Base-by-base conservation (phyloP, 1,139 yeast genomes). In the Yamadazyma triangularis region DNA sequence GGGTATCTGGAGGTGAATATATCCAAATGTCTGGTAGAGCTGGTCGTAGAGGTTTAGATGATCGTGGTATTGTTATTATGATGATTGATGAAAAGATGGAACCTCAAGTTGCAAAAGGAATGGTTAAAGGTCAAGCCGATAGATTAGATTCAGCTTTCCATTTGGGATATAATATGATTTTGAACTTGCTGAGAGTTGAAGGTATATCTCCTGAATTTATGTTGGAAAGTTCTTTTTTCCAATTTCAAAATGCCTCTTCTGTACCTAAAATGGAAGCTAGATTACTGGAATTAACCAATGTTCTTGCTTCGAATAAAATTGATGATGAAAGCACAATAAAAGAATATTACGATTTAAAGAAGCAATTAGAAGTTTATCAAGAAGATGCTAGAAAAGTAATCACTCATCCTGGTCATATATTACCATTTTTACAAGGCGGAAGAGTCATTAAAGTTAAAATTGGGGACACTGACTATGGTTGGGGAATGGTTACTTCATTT, bases 21-120 rank as follows among this genome's bases (percentile, higher is more conserved):
- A 93, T 91, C 48, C 99, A 93, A 64, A 91, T 91, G 99, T 86
- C 96, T 25, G 99, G 99, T 41, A 81, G 99, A 64, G 99, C 99
- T 12, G 99, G 99, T 50, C 89, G 99, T 71, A 85, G 99, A 73
- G 98, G 99, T 50, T 73, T 93, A 44, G 99, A 93, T 71, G 96
- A 91, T 54, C 81, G 97, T 53, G 99, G 99, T 63, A 89, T 91
- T 56, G 98, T 93, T 33, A 91, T 93, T 48, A 84, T 93, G 85
- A 93, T 93, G 98, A 88, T 91, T 57, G 97, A 91, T 56, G 97
- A 91, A 55, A 91, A 89, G 53, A 93, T 93, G 98, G 98, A 93
- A 57, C 98, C 98, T 4, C 94, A 88, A 48, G 95, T 91, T 24
- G 98, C 98, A 13, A 93, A 93, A 56, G 96, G 97, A 3, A 93